Evolutionary conservation across 768 basidiomycete genomes (phyloP), one percentile per base, ranked within the genome.

Genomic region (Rhizopogon sp.): DNA sequence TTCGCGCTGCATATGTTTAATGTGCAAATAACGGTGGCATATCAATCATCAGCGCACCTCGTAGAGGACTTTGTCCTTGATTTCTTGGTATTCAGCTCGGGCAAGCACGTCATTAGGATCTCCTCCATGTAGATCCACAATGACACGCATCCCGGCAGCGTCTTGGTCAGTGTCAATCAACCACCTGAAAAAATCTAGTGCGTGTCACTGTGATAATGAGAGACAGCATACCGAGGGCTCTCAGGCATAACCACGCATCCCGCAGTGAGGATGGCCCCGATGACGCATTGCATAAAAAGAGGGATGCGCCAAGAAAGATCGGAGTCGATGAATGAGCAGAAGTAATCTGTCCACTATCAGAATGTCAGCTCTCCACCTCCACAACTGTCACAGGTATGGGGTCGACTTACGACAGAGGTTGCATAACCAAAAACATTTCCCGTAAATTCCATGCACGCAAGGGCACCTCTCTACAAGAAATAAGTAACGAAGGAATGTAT

Each of bases 391-490:
- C 35, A 31, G 39, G 43, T 4, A 40, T 5, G 16, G 2, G 33
- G 51, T 11, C 52, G 51, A 75, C 90, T 58, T 74, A 93, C 92
- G 60, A 96, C 92, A 16, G 90, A 93, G 47, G 82, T 80, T 9
- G 92, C 87, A 67, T 98, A 98, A 50, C 95, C 95, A 44, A 91
- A 74, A 62, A 97, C 85, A 65, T 96, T 96, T 58, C 88, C 87
- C 3, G 94, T 95, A 66, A 97, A 97, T 64, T 97, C 94, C 81
- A 97, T 93, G 64, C 92, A 94, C 2, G 93, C 95, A 41, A 97
- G 76, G 41, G 90, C 85, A 46, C 95, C 95, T 61, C 95, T 83
- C 87, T 95, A 62, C 39, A 53, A 33, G 53, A 51, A 42, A 51
- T 47, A 55, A 53, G 25, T 50, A 53, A 20, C 43, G 13, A 31